Evolutionary conservation across 768 basidiomycete genomes (phyloP), one percentile per base, ranked within the genome.

Genomic region (Collybia sordida): DNA sequence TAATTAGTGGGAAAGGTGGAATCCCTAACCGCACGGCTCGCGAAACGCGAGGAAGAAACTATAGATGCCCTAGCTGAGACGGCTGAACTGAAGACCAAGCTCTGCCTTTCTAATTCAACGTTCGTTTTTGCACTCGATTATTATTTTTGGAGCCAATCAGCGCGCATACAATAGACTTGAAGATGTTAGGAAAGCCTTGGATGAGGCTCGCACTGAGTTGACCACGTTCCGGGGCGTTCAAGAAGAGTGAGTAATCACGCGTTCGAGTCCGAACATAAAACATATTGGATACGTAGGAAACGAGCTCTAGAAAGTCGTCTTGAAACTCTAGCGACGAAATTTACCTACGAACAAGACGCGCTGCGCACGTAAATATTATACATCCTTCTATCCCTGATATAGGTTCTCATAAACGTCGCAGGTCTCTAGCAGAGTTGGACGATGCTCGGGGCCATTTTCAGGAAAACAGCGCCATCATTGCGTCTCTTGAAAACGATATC

Each of bases 41-140:
- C 57, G 5, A 52, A 50, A 9, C 52, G 64, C n/a, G 71, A 74
- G 47, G 47, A 51, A 14, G 68, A 71, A 34, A 47, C 63, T 8
- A 43, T 68, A 9, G 63, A 59, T 31, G 54, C 53, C 1, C 55
- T 67, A 0, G 57, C 64, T 1, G 55, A 55, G 18, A 58, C 65
- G 2, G 61, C 62, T 1, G 44, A 36, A 15, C 4, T 59, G 3
- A 60, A 68, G 49, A 51, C 52, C 6, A 31, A 11, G 11, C 31
- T 31, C 11, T 6, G 31, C 9, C 6, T 6, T 11, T 7, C 31
- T 12, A 31, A 31, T 31, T 31, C 31, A 11, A 31, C 31, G 31
- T 31, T 7, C 31, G 31, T 11, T 31, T 31, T 31, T 6, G 3
- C 3, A 4, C 14, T n/a, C n/a, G n/a, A n/a, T 6, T 31, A 31